Base-by-base conservation (phyloP, 2,329 filamentous ascomycete genomes). In the Trichoderma pleuroti region DNA sequence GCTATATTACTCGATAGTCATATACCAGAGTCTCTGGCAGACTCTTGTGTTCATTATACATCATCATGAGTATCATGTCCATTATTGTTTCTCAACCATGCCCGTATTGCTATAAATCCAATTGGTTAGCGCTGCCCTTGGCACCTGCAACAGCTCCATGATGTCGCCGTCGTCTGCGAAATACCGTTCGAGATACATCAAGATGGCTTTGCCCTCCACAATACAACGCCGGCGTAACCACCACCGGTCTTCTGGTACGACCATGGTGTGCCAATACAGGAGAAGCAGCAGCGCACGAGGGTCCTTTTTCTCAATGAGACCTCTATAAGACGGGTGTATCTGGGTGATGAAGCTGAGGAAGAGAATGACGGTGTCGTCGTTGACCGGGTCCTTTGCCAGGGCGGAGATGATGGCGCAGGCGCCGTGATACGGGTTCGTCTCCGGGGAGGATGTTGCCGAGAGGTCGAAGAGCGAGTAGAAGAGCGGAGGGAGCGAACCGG, bases 261-360 rank as follows among this genome's bases (percentile, higher is more conserved):
- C 76, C 72, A 85, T 84, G 11, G 84, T 83, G 76, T 85, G 87
- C 87, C 87, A 90, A 77, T 85, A 87, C 0, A 84, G 81, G n/a
- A 90, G 76, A 42, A 90, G 74, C 12, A 89, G 75, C 72, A 90
- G 74, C 0, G 87, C 87, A 32, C 82, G 79, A 0, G 84, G 78
- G 57, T 90, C 87, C 72, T 86, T 89, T 0, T 72, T 46, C 59
- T 82, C 77, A 1, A 90, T 74, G n/a, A 89, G 72, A 0, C 61
- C 64, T 14, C 81, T 80, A 73, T 84, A 88, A 0, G 79, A 78
- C 0, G 80, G 76, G 21, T 82, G 80, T 61, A 88, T 80, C 60
- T 82, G 79, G 11, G 79, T 78, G 36, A 87, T 73, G 74, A 88
- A 87, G 1, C 78, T 75, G 6, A 88, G 76, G 72, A 85, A 87